phyloP scores from a whole-genome alignment of 305 asterid genomes.

The Fraxinus baroniana region DNA sequence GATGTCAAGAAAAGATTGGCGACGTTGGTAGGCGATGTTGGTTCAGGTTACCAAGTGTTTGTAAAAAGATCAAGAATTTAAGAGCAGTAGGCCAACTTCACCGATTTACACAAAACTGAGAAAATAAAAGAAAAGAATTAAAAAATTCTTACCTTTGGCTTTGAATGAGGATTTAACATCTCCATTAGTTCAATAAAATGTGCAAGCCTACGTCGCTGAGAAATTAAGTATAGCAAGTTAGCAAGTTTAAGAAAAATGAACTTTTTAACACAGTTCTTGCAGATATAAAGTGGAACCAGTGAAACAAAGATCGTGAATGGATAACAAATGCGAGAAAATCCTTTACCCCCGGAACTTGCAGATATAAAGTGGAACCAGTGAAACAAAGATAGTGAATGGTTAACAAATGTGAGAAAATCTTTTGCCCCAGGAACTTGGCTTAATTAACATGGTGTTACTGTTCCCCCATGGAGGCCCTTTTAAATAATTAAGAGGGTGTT shows the following conservation, averaged over 20 bases:
- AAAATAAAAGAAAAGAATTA: neutral
- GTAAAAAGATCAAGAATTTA: too few relatives aligned
- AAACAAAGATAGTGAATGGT: neutral
- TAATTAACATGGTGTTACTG: neutral
- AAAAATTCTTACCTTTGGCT: constrained; percentile 55
- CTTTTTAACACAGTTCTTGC: neutral
- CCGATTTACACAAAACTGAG: neutral
- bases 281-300: neutral
- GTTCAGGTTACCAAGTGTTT: neutral
- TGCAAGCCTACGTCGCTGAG: constrained; percentile 77
- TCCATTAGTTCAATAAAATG: constrained; percentile 87
- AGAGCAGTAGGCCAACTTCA: neutral
- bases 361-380: neutral
- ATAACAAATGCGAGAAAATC: neutral
- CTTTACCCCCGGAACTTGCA: neutral
- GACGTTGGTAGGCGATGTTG: neutral
- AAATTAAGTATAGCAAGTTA: constrained; percentile 10
- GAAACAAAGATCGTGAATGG: neutral
- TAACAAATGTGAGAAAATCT: neutral
- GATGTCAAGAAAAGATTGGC: neutral
- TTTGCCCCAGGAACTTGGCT: neutral
- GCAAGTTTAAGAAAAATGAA: neutral
- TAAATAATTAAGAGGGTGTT: neutral
- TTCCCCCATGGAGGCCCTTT: neutral
- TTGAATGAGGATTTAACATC: constrained; percentile 81